phyloP scores from a whole-genome alignment of 306 rosid species.

The Ochetophila trinervis region DNA sequence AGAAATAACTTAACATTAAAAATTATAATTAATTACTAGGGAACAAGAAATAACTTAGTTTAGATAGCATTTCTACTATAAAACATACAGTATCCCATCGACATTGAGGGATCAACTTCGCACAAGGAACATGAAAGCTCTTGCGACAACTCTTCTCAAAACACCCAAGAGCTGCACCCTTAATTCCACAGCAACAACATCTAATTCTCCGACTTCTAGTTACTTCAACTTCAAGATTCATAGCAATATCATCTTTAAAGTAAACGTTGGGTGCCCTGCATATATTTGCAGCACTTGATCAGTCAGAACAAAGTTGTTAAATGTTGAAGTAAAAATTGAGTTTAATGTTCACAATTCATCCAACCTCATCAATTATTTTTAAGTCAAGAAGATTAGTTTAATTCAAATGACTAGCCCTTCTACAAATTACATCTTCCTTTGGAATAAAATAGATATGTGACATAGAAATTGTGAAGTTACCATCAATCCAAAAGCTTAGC shows the following conservation, averaged over 20 bases:
- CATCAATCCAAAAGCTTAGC: background rate
- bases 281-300: constrained; percentile 21
- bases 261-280: constrained; percentile 95
- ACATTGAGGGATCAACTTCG: constrained; percentile 71
- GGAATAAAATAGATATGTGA: no score
- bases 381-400: background rate
- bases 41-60: background rate
- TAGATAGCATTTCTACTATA: constrained; percentile 7
- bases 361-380: background rate
- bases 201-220: constrained; percentile 80
- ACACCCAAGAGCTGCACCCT: constrained; percentile 94
- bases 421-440: no score
- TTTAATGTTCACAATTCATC: background rate
- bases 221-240: constrained; percentile 84
- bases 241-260: constrained; percentile 63
- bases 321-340: background rate
- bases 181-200: constrained; percentile 79
- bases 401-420: no score
- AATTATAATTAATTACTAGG: constrained; percentile 1
- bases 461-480: no score
- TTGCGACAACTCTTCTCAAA: constrained; percentile 76
- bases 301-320: constrained; percentile 1
- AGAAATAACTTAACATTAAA: background rate
- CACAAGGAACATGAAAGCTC: constrained; percentile 91
- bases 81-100: constrained; percentile 84